phyloP scores from a whole-genome alignment of 129 eudicot genomes.

The Rutidosis leptorrhynchoides region DNA sequence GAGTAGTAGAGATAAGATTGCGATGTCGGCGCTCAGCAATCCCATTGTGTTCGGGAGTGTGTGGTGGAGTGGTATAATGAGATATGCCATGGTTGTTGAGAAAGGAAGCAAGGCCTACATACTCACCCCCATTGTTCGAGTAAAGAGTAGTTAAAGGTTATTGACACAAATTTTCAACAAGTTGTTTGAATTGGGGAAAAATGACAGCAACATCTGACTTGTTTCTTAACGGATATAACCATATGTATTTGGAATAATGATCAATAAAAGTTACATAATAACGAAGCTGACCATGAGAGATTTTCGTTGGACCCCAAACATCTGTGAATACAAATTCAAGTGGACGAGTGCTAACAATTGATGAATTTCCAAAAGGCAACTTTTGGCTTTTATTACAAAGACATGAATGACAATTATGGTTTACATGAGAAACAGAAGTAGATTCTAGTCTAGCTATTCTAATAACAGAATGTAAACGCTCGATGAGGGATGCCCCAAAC shows the following conservation, averaged over 20 bases:
- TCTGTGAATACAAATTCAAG: no score
- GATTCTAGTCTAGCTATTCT: not conserved
- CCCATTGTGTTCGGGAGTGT: constrained; percentile 12
- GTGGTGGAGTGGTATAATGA: constrained; percentile 7
- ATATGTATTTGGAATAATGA: no score
- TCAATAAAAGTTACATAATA: not conserved
- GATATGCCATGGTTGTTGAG: not conserved
- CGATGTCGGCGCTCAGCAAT: not conserved
- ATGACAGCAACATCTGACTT: not conserved
- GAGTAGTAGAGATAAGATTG: not conserved
- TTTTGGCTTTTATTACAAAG: not conserved
- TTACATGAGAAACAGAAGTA: not conserved
- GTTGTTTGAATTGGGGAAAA: not conserved
- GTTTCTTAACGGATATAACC: no score
- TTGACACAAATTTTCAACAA: not conserved
- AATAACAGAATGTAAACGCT: not conserved
- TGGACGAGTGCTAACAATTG: not conserved
- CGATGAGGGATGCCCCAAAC: not conserved
- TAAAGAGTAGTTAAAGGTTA: not conserved
- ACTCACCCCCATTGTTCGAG: constrained; percentile 13
- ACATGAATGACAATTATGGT: not conserved
- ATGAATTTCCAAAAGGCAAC: not conserved
- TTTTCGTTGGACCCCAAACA: no score
- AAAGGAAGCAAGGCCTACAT: not conserved
- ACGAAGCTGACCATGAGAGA: no score